Conservation (phyloP, 2,329 filamentous ascomycete species). For the Fusarium concolor region DNA sequence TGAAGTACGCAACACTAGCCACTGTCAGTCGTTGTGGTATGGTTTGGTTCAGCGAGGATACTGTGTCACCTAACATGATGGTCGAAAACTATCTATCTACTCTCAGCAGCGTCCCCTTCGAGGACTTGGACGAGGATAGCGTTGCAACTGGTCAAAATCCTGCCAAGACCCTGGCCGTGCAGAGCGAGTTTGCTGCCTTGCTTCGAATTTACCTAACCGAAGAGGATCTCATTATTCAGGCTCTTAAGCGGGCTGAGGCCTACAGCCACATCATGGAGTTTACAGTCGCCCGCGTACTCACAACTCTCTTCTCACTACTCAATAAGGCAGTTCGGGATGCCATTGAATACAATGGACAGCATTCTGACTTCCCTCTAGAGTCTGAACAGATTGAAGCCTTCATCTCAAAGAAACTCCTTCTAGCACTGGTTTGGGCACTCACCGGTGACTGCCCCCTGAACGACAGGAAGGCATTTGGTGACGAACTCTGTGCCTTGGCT, state of each 20-base stretch:
- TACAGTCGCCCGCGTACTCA: slow-evolving; percentile 88
- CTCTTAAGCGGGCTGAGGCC: slow-evolving; percentile 78
- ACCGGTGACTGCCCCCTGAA: slow-evolving; percentile 91
- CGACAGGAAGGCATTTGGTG: slow-evolving; percentile 90
- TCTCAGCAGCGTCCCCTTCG: slow-evolving; percentile 85
- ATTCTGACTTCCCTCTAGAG: slow-evolving; percentile 92
- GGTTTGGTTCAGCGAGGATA: slow-evolving; percentile 99
- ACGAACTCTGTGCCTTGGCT: slow-evolving; percentile 83
- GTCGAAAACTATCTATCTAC: slow-evolving; percentile 89
- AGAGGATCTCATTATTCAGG: slow-evolving; percentile 84
- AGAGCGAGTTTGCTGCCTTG: slow-evolving; percentile 82
- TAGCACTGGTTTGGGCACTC: slow-evolving; percentile 94
- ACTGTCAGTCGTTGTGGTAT: slow-evolving; percentile 99
- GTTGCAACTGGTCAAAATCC: slow-evolving; percentile 80
- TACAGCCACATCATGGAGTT: slow-evolving; percentile 99
- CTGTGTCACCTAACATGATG: slow-evolving; percentile 92
- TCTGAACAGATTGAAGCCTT: slow-evolving; percentile 90
- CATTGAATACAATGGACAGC: slow-evolving; percentile 95
- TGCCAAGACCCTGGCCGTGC: slow-evolving; percentile 81
- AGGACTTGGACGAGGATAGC: slow-evolving; percentile 94
- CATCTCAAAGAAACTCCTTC: slow-evolving; percentile 90
- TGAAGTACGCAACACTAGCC: slow-evolving; percentile 96
- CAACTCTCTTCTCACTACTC: slow-evolving; percentile 92
- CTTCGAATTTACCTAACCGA: slow-evolving; percentile 79
- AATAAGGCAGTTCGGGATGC: slow-evolving; percentile 94